Evolutionary conservation across 2,329 filamentous ascomycete species (phyloP).

Genomic region (Talaromyces sp.): DNA sequence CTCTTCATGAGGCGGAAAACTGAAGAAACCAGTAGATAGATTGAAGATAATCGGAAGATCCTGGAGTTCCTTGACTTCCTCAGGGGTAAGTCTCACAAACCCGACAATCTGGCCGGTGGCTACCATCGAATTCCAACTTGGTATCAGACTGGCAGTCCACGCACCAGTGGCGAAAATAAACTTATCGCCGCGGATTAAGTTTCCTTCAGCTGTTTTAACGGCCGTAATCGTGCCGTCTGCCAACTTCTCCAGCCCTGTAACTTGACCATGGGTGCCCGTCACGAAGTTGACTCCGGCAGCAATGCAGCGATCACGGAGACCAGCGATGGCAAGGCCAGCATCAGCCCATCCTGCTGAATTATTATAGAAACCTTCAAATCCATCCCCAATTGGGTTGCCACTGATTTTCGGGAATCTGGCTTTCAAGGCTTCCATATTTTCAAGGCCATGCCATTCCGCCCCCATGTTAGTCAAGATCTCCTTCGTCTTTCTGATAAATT

Average conservation of each 20-base stretch:
- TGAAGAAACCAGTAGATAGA: slow-evolving; percentile 41
- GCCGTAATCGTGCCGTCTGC: slow-evolving; percentile 47
- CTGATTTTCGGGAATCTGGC: background rate
- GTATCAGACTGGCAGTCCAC: slow-evolving; percentile 71
- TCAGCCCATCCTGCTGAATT: slow-evolving; percentile 25
- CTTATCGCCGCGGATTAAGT: slow-evolving; percentile 55
- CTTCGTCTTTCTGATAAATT: background rate
- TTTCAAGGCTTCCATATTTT: background rate
- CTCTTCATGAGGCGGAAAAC: slow-evolving; percentile 38
- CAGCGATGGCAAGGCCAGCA: slow-evolving; percentile 17
- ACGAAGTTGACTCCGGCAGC: slow-evolving; percentile 20
- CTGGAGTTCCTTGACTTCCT: slow-evolving; percentile 59
- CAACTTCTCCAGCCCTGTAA: slow-evolving; percentile 29
- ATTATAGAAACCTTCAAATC: slow-evolving; percentile 23
- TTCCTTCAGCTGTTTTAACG: slow-evolving; percentile 46
- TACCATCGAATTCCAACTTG: slow-evolving; percentile 65
- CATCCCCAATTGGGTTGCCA: slow-evolving; percentile 2
- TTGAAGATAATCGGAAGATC: slow-evolving; percentile 57
- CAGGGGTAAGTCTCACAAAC: slow-evolving; percentile 64
- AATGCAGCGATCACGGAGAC: slow-evolving; percentile 18
- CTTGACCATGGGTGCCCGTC: slow-evolving; percentile 23
- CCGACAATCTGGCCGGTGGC: slow-evolving; percentile 73
- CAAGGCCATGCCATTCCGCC: background rate
- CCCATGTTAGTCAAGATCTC: background rate
- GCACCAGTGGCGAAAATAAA: slow-evolving; percentile 75